Evolutionary conservation across 768 basidiomycete species (phyloP), one percentile per base, ranked within the genome.

Genomic region (Tulasnella sp.): DNA sequence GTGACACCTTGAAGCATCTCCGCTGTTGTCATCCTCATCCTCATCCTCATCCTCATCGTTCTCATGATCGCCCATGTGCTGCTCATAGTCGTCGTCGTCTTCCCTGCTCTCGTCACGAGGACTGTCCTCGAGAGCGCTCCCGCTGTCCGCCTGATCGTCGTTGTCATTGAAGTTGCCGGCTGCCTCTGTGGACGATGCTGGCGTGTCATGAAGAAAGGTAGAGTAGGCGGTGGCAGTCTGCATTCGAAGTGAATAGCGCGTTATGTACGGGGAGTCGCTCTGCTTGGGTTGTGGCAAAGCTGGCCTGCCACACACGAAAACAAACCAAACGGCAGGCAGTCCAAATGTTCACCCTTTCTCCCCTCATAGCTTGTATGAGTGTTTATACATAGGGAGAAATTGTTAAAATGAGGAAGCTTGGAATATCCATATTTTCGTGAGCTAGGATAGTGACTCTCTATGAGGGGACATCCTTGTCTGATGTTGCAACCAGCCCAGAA

Each of bases 61-160:
- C 17, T 51, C 48, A 27, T 50, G 45, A 22, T 59, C 50, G 50
- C 50, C 57, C 5, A 22, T 29, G 27, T 48, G 5, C 7, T 5
- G 21, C 19, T 48, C 7, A 48, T 48, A 21, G n/a, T 48, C 46
- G 27, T 48, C 27, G 46, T 48, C 46, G 27, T 48, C 21, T 48
- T 12, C 42, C 42, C 27, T 29, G 19, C 19, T 48, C 19, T n/a
- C 46, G 27, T 48, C 46, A 5, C 27, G 46, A 21, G 27, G 19
- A n/a, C 27, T 48, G 46, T 48, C 46, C 19, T 48, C 46, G n/a
- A 38, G 34, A 38, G 34, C 34, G 34, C 34, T 38, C 5, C 43
- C 54, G 42, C 54, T 56, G n/a, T 56, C 54, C 22, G 44, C 54
- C 44, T 56, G 54, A n/a, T 56, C 54, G 54, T 56, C 54, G 15